Conservation (phyloP, 164 flowering plant species). For the Dillenia turbinata region DNA sequence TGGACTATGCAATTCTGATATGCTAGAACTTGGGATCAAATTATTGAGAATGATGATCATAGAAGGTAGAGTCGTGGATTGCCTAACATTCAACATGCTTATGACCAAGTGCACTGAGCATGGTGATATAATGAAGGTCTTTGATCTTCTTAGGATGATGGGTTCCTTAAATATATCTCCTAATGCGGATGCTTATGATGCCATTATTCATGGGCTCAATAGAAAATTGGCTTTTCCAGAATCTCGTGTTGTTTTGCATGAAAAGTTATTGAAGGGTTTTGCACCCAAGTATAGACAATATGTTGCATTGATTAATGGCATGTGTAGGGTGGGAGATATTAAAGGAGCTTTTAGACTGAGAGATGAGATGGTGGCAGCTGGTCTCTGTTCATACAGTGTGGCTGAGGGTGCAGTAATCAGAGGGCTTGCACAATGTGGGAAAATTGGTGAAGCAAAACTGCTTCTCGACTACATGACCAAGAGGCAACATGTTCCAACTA, state of each 20-base stretch:
- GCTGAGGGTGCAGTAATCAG: constrained; percentile 80
- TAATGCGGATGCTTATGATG: constrained; percentile 29
- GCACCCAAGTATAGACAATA: constrained; percentile 42
- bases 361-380: constrained; percentile 59
- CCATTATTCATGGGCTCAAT: constrained; percentile 48
- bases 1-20: constrained; percentile 51
- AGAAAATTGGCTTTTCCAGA: constrained; percentile 33
- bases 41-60: constrained; percentile 43
- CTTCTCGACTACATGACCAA: constrained; percentile 54
- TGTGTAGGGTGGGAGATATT: constrained; percentile 58
- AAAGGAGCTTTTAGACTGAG: constrained; percentile 54
- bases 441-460: constrained; percentile 60
- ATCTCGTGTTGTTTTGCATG: constrained; percentile 38
- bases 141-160: constrained; percentile 49
- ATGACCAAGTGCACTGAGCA: constrained; percentile 41
- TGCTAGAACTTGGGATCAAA: constrained; percentile 56
- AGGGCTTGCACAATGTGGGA: constrained; percentile 68
- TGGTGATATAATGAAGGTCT: constrained; percentile 40
- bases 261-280: constrained; percentile 52
- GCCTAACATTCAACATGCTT: constrained; percentile 46
- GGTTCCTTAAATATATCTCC: constrained; percentile 31
- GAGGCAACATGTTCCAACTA: constrained; percentile 47
- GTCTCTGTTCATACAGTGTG: constrained; percentile 35
- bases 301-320: constrained; percentile 51
- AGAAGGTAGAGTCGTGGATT: constrained; percentile 45